A percentile compares a stretch with the other conserved stretches of the same genome.
Conservation (phyloP, 2,329 filamentous ascomycete genomes). For the Blastomyces gilchristii region DNA sequence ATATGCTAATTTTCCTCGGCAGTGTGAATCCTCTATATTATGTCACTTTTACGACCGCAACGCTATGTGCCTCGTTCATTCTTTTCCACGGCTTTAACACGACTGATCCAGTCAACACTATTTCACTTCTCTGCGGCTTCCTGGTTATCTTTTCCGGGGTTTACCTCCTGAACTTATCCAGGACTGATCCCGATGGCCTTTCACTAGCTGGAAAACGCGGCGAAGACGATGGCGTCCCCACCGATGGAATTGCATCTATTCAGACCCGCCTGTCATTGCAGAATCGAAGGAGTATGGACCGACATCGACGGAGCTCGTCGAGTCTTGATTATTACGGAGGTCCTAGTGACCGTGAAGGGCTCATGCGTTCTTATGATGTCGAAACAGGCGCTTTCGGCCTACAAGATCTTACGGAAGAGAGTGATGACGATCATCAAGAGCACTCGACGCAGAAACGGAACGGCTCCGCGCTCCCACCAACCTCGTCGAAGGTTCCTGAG, state of each 20-base stretch:
- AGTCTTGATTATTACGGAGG: constrained; percentile 49
- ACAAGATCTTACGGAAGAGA: constrained; percentile 68
- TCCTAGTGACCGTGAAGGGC: constrained; percentile 59
- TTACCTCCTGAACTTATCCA: constrained; percentile 91
- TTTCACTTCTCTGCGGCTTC: constrained; percentile 87
- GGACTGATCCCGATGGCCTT: constrained; percentile 74
- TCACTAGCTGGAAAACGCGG: constrained; percentile 49
- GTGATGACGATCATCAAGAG: constrained; percentile 10
- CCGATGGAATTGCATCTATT: constrained; percentile 79
- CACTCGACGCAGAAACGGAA: constrained; percentile 3
- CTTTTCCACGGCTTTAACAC: constrained; percentile 96
- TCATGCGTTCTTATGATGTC: constrained; percentile 84
- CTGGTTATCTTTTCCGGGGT: constrained; percentile 91
- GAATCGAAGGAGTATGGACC: constrained; percentile 58
- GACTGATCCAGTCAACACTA: constrained; percentile 77
- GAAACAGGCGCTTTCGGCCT: constrained; percentile 70
- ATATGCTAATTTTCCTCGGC: constrained; percentile 21
- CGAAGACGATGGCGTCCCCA: constrained; percentile 70
- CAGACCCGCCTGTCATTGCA: constrained; percentile 94
- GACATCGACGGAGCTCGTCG: constrained; percentile 49
- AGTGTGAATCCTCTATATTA: constrained; percentile 96
- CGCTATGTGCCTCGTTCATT: constrained; percentile 88
- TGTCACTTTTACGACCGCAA: constrained; percentile 92
- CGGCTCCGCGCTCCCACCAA: constrained; percentile 2
- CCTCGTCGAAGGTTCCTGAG: not conserved